phyloP scores from a whole-genome alignment of 2,329 filamentous ascomycete genomes.

The Nigrospora oryzae region DNA sequence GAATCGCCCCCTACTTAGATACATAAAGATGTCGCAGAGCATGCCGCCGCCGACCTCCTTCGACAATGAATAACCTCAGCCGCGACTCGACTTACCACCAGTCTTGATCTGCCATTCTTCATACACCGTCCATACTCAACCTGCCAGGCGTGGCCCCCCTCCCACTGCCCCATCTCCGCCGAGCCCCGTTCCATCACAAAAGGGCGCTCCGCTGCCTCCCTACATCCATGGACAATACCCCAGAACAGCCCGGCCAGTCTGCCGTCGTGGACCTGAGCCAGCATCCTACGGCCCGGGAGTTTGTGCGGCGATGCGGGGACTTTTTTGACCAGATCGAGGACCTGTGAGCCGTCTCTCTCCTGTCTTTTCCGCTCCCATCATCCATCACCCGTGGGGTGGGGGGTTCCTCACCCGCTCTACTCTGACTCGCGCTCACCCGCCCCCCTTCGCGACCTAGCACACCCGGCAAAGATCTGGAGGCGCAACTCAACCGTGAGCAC shows the following conservation, averaged over 20 bases:
- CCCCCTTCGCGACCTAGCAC: slow-evolving; percentile 16
- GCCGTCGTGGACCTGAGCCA: slow-evolving; percentile 13
- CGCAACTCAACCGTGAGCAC: slow-evolving; percentile 30
- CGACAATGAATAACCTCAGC: too few relatives aligned
- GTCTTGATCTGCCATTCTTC: too few relatives aligned
- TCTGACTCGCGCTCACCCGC: not conserved
- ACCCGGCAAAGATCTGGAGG: slow-evolving; percentile 35
- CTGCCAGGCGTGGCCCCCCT: too few relatives aligned
- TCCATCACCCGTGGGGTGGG: too few relatives aligned
- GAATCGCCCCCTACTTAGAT: too few relatives aligned
- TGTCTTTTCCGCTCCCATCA: not conserved
- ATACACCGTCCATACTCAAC: too few relatives aligned
- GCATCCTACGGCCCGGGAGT: slow-evolving; percentile 18
- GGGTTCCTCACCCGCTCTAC: not conserved
- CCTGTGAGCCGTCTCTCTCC: slow-evolving; percentile 12
- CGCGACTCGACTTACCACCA: too few relatives aligned
- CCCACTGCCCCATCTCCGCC: too few relatives aligned
- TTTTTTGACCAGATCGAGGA: slow-evolving; percentile 21
- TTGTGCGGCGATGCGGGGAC: slow-evolving; percentile 18
- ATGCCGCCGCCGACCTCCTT: too few relatives aligned
- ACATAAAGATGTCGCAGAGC: too few relatives aligned
- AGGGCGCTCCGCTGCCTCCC: not conserved
- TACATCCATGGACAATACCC: slow-evolving; percentile 5
- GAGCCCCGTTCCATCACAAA: too few relatives aligned
- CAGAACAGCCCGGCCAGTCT: slow-evolving; percentile 7